Percentiles rank a stretch among this genome's conserved stretches.
phyloP scores from a whole-genome alignment of 306 rosid species.

The Prunus dulcis region DNA sequence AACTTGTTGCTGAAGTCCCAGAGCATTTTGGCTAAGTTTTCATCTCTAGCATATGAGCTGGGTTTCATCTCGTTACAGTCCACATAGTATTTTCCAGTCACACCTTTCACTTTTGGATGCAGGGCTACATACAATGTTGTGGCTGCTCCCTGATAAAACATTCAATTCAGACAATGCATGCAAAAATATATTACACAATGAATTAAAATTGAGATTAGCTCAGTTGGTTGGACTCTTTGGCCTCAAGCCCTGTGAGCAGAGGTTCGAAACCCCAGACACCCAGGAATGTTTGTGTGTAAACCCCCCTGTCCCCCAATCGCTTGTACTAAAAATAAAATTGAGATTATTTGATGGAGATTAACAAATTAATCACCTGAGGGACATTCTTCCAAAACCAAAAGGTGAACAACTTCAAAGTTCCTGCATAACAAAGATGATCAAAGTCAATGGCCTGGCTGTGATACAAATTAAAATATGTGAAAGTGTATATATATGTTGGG shows the following conservation, averaged over 20 bases:
- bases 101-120: conserved; percentile 71
- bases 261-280: too few species aligned
- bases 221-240: too few species aligned
- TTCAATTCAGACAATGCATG: background rate
- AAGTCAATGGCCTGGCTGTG: background rate
- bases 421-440: conserved; percentile 29
- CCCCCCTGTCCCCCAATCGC: too few species aligned
- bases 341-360: too few species aligned
- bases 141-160: conserved; percentile 68
- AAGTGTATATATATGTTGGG: too few species aligned
- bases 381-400: conserved; percentile 76
- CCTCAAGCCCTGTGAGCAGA: too few species aligned
- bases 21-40: conserved; percentile 44
- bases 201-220: too few species aligned
- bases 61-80: conserved; percentile 74
- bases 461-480: too few species aligned
- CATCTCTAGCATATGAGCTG: conserved; percentile 46
- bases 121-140: conserved; percentile 84
- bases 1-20: conserved; percentile 90
- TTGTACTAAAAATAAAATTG: too few species aligned
- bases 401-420: conserved; percentile 51
- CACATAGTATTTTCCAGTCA: conserved; percentile 59
- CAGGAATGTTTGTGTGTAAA: too few species aligned
- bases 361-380: conserved; percentile 59
- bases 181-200: background rate